Evolutionary conservation across 768 basidiomycete genomes (phyloP).

Genomic region (Austroboletus festivus): DNA sequence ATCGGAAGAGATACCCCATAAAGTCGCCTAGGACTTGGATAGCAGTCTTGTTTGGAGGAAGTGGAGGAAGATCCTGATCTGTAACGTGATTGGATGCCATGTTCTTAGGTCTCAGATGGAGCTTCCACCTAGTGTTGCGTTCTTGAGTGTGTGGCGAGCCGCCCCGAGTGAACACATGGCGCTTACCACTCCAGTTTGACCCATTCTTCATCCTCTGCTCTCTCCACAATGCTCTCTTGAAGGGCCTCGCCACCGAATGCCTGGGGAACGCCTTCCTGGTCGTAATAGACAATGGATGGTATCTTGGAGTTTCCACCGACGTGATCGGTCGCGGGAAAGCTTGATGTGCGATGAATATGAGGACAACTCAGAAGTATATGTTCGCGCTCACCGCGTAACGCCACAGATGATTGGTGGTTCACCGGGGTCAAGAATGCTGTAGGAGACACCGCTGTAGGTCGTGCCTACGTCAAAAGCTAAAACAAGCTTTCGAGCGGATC

Average conservation of each 20-base stretch:
- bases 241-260: constrained; percentile 80
- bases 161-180: background rate
- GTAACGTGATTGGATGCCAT: constrained; percentile 86
- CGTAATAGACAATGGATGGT: constrained; percentile 74
- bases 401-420: constrained; percentile 80
- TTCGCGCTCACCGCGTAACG: constrained; percentile 59
- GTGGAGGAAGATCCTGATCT: constrained; percentile 66
- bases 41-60: constrained; percentile 64
- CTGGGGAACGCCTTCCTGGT: constrained; percentile 59
- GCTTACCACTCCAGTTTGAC: constrained; percentile 70
- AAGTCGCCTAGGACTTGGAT: constrained; percentile 81
- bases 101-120: constrained; percentile 69
- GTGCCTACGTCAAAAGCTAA: constrained; percentile 82
- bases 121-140: constrained; percentile 83
- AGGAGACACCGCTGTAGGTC: constrained; percentile 81
- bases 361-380: background rate
- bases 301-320: constrained; percentile 84
- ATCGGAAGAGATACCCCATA: constrained; percentile 67
- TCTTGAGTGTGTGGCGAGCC: too few relatives aligned
- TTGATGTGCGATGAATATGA: constrained; percentile 29
- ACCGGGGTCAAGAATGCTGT: constrained; percentile 77
- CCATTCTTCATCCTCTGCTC: constrained; percentile 78
- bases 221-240: constrained; percentile 48
- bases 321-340: constrained; percentile 84
- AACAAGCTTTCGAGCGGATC: constrained; percentile 60